Evolutionary conservation across 805 yeast species (phyloP).

Genomic region (Lipomyces yamadae): DNA sequence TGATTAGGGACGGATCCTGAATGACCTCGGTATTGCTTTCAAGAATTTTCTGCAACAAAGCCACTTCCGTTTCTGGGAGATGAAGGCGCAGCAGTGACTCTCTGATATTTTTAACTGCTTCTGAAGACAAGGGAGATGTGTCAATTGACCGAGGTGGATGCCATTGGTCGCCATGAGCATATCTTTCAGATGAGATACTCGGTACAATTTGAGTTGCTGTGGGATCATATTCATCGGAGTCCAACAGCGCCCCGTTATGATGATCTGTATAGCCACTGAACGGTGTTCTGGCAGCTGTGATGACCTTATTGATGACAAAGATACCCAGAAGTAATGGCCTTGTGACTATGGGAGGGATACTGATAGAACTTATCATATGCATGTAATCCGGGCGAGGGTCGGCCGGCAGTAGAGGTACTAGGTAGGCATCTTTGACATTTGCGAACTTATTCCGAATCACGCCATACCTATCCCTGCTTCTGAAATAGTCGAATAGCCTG

Average conservation of each 20-base stretch:
- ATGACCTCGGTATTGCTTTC: constrained; percentile 41
- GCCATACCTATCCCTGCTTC: constrained; percentile 57
- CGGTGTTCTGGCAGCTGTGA: not conserved
- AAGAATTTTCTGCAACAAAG: constrained; percentile 38
- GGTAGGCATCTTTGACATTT: constrained; percentile 66
- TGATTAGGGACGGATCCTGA: constrained; percentile 40
- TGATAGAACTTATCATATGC: constrained; percentile 14
- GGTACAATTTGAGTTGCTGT: constrained; percentile 4
- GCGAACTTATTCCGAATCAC: constrained; percentile 58
- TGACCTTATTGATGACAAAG: constrained; percentile 27
- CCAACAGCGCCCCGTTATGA: too few relatives aligned
- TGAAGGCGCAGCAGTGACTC: constrained; percentile 30
- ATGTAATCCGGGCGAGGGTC: constrained; percentile 40
- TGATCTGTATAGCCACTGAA: not conserved
- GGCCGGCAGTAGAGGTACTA: constrained; percentile 50
- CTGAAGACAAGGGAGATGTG: not conserved
- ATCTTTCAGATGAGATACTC: not conserved
- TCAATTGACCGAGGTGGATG: not conserved
- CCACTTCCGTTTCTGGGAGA: constrained; percentile 39
- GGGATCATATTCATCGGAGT: constrained; percentile 5
- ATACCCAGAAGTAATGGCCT: constrained; percentile 24
- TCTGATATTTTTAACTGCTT: constrained; percentile 7
- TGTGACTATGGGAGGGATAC: constrained; percentile 12
- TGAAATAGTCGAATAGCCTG: constrained; percentile 54
- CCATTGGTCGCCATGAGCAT: not conserved